Conservation (phyloP, 164 flowering plant species). For the Sextonia rubra region DNA sequence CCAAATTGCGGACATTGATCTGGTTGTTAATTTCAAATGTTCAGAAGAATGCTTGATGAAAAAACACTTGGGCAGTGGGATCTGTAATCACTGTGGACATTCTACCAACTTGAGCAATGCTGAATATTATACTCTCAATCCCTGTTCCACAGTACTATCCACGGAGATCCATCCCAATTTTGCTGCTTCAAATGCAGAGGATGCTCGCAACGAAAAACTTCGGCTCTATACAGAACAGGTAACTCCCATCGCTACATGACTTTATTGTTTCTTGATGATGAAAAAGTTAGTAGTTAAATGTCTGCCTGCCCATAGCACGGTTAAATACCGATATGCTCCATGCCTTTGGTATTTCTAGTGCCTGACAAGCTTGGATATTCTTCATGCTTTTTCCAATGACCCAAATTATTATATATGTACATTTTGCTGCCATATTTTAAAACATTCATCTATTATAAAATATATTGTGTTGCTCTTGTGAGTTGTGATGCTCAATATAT, state of each 20-base stretch:
- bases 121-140: slow-evolving; percentile 8
- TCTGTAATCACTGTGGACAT: slow-evolving; percentile 29
- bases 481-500: too few relatives aligned
- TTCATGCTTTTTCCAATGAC: too few relatives aligned
- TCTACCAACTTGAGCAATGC: slow-evolving; percentile 16
- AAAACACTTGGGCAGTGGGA: slow-evolving; percentile 25
- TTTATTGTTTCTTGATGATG: not conserved
- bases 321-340: too few relatives aligned
- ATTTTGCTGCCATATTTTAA: too few relatives aligned
- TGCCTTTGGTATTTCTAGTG: too few relatives aligned
- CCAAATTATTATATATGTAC: too few relatives aligned
- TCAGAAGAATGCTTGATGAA: slow-evolving; percentile 30
- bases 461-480: too few relatives aligned
- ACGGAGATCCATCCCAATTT: slow-evolving; percentile 12
- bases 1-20: slow-evolving; percentile 51
- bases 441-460: too few relatives aligned
- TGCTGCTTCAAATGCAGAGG: slow-evolving; percentile 6
- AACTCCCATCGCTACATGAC: not conserved
- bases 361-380: too few relatives aligned
- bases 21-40: slow-evolving; percentile 60
- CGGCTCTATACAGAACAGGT: slow-evolving; percentile 46
- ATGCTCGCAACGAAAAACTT: slow-evolving; percentile 22
- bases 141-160: not conserved
- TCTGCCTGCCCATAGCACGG: too few relatives aligned
- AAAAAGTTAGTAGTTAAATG: too few relatives aligned